Conservation (phyloP, 306 rosid species). For the Acacia confusa region DNA sequence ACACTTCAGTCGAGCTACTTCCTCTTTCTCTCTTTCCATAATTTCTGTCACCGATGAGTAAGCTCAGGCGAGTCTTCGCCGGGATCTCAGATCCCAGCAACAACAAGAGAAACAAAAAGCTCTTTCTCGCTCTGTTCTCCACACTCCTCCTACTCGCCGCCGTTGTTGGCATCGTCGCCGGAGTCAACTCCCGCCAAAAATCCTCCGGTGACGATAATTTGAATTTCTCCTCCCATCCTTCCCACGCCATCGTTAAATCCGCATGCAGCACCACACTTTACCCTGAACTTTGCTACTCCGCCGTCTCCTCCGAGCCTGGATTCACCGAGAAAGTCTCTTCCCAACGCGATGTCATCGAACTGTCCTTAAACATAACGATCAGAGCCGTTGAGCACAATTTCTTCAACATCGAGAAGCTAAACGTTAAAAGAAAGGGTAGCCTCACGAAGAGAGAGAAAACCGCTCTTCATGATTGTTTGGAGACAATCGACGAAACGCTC, state of each 20-base stretch:
- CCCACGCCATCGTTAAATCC: constrained; percentile 52
- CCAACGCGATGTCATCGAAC: constrained; percentile 44
- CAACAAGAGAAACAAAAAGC: constrained; percentile 34
- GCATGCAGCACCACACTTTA: constrained; percentile 62
- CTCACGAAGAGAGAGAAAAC: constrained; percentile 46
- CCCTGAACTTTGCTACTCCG: constrained; percentile 61
- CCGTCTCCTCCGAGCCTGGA: constrained; percentile 31
- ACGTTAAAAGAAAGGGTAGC: not conserved
- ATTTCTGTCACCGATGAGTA: not conserved
- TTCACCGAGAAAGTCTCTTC: constrained; percentile 29
- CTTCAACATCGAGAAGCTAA: constrained; percentile 44
- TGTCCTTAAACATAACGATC: constrained; percentile 45
- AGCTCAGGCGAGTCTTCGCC: constrained; percentile 25
- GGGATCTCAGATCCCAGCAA: constrained; percentile 26
- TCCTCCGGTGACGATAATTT: not conserved
- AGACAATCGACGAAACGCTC: constrained; percentile 58
- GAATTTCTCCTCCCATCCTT: not conserved
- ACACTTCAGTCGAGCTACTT: not conserved
- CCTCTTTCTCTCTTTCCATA: not conserved
- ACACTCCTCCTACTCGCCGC: constrained; percentile 42
- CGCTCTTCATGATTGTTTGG: constrained; percentile 71
- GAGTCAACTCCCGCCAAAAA: constrained; percentile 29
- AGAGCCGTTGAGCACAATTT: constrained; percentile 45
- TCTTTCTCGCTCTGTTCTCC: constrained; percentile 36
- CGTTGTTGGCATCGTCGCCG: constrained; percentile 40